A percentile compares a stretch with the other conserved stretches of the same genome.
phyloP scores from a whole-genome alignment of 176 grass and related monocot species.

The Themeda triandra region DNA sequence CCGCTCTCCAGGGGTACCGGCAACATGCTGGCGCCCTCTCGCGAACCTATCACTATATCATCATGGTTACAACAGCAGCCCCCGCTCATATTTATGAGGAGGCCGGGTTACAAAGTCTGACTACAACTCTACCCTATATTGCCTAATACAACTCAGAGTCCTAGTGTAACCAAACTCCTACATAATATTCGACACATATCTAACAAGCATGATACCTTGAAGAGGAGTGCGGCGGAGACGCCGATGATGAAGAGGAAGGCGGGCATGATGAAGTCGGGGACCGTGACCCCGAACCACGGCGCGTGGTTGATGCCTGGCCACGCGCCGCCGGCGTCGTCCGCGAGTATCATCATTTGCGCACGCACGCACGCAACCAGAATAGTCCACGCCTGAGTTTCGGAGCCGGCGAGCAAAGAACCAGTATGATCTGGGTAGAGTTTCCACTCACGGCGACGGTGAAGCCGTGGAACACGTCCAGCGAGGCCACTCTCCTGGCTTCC shows the following conservation, averaged over 20 bases:
- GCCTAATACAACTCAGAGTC: too few relatives aligned
- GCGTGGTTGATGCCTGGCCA: constrained; percentile 89
- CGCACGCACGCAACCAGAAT: not conserved
- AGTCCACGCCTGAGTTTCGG: not conserved
- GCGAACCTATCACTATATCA: too few relatives aligned
- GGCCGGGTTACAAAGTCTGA: too few relatives aligned
- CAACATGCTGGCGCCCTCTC: too few relatives aligned
- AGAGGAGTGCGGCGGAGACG: constrained; percentile 73
- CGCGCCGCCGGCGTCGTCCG: constrained; percentile 87
- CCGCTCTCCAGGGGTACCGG: too few relatives aligned
- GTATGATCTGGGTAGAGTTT: not conserved
- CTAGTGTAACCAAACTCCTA: too few relatives aligned
- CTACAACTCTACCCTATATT: too few relatives aligned
- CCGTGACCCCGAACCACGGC: constrained; percentile 88
- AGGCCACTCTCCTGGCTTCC: constrained; percentile 61
- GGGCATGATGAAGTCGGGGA: constrained; percentile 95
- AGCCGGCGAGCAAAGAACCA: not conserved
- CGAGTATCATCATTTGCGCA: constrained; percentile 85
- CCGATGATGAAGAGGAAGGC: constrained; percentile 95
- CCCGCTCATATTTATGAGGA: too few relatives aligned
- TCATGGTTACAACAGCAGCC: too few relatives aligned
- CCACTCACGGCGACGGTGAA: constrained; percentile 70
- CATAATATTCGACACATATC: too few relatives aligned
- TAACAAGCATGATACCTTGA: constrained; percentile 72
- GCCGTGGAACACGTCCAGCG: constrained; percentile 92